Evolutionary conservation across 305 asterid genomes (phyloP).

Genomic region (Solanum hybrid): DNA sequence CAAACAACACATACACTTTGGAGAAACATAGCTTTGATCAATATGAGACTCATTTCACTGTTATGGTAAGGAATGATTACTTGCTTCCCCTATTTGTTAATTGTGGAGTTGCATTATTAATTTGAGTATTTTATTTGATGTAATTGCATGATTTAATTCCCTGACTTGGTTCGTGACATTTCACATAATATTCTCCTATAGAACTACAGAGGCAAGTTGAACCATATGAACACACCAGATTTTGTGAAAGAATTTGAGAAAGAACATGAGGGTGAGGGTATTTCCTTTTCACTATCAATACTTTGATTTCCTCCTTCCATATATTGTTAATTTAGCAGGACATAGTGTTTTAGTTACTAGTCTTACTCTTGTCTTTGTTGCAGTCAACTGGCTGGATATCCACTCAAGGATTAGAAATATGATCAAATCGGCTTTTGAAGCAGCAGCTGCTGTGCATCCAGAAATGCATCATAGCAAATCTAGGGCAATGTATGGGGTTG

Average conservation of each 20-base stretch:
- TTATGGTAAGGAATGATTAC: constrained; percentile 54
- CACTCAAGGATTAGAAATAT: constrained; percentile 60
- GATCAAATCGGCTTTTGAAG: constrained; percentile 78
- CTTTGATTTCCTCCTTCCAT: background rate
- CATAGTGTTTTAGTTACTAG: background rate
- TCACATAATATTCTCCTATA: constrained; percentile 11
- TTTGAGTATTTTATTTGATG: background rate
- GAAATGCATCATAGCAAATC: constrained; percentile 84
- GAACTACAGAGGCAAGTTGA: constrained; percentile 88
- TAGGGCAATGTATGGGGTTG: constrained; percentile 94
- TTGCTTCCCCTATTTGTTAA: background rate
- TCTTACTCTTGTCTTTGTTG: constrained; percentile 8
- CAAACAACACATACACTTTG: constrained; percentile 76
- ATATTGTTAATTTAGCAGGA: background rate
- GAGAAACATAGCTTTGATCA: constrained; percentile 69
- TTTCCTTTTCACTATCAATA: constrained; percentile 6
- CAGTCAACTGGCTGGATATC: constrained; percentile 90
- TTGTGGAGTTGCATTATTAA: background rate
- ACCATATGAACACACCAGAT: constrained; percentile 72
- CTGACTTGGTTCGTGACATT: background rate
- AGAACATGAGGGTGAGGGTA: constrained; percentile 68
- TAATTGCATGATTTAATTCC: background rate
- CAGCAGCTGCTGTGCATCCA: constrained; percentile 88
- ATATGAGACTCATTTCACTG: constrained; percentile 97
- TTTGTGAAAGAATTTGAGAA: constrained; percentile 79